A percentile compares a stretch with the other conserved stretches of the same genome.
These are phyloP conservation scores for Botryotinia calthae DNA, from an alignment of 2,329 filamentous ascomycete genomes.

Conservation along the genomic window DNA sequence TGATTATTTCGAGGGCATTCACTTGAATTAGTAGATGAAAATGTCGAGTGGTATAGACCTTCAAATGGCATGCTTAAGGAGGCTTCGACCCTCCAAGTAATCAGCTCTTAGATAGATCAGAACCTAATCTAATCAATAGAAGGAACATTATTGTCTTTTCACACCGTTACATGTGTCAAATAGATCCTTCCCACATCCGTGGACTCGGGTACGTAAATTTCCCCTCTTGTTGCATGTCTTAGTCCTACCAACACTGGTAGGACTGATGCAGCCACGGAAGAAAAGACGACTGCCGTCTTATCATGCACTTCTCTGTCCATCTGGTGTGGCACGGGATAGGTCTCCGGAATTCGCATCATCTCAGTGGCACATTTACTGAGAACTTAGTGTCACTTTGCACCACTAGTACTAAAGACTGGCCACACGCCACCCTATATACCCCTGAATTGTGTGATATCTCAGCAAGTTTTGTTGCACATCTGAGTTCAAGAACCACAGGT, in stretches of 20 bases:
- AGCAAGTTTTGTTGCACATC: background rate
- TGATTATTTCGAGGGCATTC: no score
- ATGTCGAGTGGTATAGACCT: no score
- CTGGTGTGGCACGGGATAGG: background rate
- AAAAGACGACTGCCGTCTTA: background rate
- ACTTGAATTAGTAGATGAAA: no score
- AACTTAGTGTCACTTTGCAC: background rate
- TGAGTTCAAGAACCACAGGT: background rate
- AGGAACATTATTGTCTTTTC: background rate
- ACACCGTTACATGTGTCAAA: background rate
- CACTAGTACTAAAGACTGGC: background rate
- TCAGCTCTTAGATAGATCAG: background rate
- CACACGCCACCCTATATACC: background rate
- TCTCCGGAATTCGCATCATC: background rate
- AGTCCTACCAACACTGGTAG: background rate
- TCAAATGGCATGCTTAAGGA: no score
- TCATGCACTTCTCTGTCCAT: background rate
- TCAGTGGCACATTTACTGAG: background rate
- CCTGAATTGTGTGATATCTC: background rate
- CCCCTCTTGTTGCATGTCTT: slow-evolving; percentile 7
- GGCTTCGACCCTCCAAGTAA: no score
- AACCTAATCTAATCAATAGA: background rate
- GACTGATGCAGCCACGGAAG: background rate
- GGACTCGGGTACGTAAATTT: background rate
- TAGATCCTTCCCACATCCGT: background rate